Evolutionary conservation across 805 yeast species (phyloP).

Genomic region (Candida silvatica): DNA sequence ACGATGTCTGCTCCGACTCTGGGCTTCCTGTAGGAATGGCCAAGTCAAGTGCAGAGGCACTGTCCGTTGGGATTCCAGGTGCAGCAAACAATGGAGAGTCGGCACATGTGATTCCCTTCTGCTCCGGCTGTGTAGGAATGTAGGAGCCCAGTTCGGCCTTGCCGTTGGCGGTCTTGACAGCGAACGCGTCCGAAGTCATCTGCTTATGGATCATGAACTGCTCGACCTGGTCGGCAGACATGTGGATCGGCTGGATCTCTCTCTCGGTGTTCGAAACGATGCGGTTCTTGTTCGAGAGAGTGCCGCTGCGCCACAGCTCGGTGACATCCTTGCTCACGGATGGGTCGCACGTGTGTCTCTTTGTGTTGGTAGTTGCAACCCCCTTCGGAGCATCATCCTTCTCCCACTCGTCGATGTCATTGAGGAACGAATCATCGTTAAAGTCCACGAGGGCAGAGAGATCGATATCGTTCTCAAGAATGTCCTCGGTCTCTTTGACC

Average conservation of each 20-base stretch:
- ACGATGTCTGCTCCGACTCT: background rate
- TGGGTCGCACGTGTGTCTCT: background rate
- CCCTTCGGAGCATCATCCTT: background rate
- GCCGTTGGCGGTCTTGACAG: slow-evolving; percentile 18
- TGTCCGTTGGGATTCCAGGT: background rate
- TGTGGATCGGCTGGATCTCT: slow-evolving; percentile 11
- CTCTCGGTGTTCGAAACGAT: slow-evolving; percentile 8
- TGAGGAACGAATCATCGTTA: slow-evolving; percentile 33
- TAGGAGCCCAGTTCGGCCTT: slow-evolving; percentile 9
- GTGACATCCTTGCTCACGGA: slow-evolving; percentile 7
- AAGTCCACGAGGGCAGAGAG: slow-evolving; percentile 10
- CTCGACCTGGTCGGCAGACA: slow-evolving; percentile 21
- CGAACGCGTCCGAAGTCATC: slow-evolving; percentile 23
- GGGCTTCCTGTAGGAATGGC: slow-evolving; percentile 19
- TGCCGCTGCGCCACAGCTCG: slow-evolving; percentile 23
- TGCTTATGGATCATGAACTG: slow-evolving; percentile 21
- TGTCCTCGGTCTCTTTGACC: background rate
- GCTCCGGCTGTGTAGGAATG: slow-evolving; percentile 11
- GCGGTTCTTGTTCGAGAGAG: slow-evolving; percentile 12
- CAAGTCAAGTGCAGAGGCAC: slow-evolving; percentile 19
- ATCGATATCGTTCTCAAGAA: slow-evolving; percentile 5
- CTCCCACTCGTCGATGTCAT: slow-evolving; percentile 31
- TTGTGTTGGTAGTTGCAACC: background rate
- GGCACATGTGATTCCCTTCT: slow-evolving; percentile 15
- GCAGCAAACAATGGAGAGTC: slow-evolving; percentile 6